These are phyloP conservation scores for Ustilago sp. DNA, from an alignment of 1,284 basidiomycete genomes.

Conservation along the genomic window DNA sequence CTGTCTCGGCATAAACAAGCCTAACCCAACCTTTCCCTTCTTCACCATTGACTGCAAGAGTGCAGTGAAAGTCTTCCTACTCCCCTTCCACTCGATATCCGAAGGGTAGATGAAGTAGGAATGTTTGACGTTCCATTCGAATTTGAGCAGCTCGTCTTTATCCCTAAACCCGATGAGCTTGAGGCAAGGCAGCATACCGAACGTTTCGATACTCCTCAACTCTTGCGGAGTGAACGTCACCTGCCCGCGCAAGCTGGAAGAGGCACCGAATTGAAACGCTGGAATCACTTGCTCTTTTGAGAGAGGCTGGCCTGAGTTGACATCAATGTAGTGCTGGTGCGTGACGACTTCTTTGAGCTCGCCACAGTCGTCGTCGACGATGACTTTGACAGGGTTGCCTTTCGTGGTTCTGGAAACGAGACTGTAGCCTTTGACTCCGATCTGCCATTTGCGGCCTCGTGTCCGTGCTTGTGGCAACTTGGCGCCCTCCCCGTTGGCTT, in stretches of 20 bases:
- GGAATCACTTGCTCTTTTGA: constrained; percentile 77
- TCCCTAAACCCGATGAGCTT: constrained; percentile 90
- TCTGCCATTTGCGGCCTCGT: constrained; percentile 76
- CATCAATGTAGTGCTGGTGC: constrained; percentile 76
- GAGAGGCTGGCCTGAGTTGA: constrained; percentile 74
- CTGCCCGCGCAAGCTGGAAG: constrained; percentile 70
- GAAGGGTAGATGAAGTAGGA: constrained; percentile 92
- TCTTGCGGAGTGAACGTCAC: constrained; percentile 88
- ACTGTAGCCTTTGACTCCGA: constrained; percentile 85
- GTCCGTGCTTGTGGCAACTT: constrained; percentile 57
- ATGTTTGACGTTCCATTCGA: constrained; percentile 92
- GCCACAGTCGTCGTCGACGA: constrained; percentile 56
- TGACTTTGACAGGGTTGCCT: constrained; percentile 62
- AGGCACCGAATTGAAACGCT: constrained; percentile 63
- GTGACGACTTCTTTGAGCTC: constrained; percentile 54
- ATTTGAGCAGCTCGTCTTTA: constrained; percentile 74
- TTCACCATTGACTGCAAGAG: constrained; percentile 84
- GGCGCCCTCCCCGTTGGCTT: constrained; percentile 26
- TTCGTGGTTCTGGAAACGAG: constrained; percentile 46
- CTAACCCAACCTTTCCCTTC: constrained; percentile 85
- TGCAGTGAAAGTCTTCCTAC: constrained; percentile 89
- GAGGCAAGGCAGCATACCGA: constrained; percentile 73
- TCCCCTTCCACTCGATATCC: constrained; percentile 88
- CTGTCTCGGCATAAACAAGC: constrained; percentile 78
- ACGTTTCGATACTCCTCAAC: constrained; percentile 78